Evolutionary conservation across 75 land plant genomes (phyloP), one percentile per base, ranked within the genome.

Genomic region (Sequoiadendron giganteum): DNA sequence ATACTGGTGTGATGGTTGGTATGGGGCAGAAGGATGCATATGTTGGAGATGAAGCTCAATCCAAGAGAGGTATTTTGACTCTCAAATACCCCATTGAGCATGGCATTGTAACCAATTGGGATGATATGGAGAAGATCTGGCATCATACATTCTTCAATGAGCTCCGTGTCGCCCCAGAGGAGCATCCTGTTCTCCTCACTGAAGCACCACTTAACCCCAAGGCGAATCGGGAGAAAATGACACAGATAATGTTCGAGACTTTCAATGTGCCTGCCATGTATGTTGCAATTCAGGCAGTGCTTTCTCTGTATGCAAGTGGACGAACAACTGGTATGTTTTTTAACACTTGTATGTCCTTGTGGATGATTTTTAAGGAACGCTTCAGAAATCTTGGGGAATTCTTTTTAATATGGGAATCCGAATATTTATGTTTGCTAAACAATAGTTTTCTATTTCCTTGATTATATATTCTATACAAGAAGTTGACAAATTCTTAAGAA

Each of bases 51-150:
- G 94, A 93, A 77, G 94, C 94, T 30, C 94, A 93, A 85, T 88
- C 91, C 42, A 88, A 90, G 83, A 77, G 91, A 18, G 91, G 91
- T 68, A 90, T 90, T 48, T 49, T 90, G 43, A 90, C 91, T 36
- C 86, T 90, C 49, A 90, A 90, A 75, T 90, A 90, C 58, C 91
- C 91, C 10, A 92, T 90, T 47, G 93, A 91, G 85, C 93, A 91
- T 83, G 93, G 93, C 45, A 91, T 91, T 86, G 90, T 92, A 25
- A 92, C 87, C 56, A 91, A 92, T 70, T 92, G 93, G 93, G 93
- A 92, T 87, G 93, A 92, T 89, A 92, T 92, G 93, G 93, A 92
- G 88, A 92, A 92, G 89, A 91, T 92, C 61, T 92, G 93, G 93
- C 93, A 92, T 87, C 93, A 92, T 56, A 92, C 93, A 32, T 92